A percentile compares a stretch with the other conserved stretches of the same genome.
Conservation (phyloP, 2,329 filamentous ascomycete species). For the Talaromyces piceae region DNA sequence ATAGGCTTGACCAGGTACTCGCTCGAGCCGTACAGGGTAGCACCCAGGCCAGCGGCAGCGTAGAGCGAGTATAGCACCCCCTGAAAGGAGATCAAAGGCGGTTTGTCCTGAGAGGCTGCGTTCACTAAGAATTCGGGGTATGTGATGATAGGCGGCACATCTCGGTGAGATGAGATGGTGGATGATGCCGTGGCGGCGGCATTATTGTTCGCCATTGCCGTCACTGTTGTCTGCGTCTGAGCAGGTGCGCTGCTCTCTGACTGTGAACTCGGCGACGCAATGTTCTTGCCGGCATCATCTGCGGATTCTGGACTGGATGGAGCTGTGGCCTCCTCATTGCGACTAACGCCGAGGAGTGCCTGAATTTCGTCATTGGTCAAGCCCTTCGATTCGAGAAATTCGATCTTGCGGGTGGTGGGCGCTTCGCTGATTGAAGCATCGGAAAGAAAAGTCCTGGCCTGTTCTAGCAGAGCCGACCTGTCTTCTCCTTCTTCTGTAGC, state of each 20-base stretch:
- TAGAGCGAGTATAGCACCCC: constrained; percentile 52
- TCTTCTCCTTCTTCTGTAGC: too few relatives aligned
- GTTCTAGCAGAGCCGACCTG: constrained; percentile 46
- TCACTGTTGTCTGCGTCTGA: constrained; percentile 35
- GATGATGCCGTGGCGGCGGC: constrained; percentile 8
- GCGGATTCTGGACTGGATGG: constrained; percentile 11
- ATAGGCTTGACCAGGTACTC: constrained; percentile 55
- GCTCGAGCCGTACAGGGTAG: constrained; percentile 51
- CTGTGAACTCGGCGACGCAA: neutral
- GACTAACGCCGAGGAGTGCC: constrained; percentile 48
- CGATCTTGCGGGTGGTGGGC: constrained; percentile 62
- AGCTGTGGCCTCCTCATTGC: constrained; percentile 21
- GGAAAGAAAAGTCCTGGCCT: constrained; percentile 68
- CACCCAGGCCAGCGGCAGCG: constrained; percentile 47
- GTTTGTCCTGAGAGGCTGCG: constrained; percentile 41
- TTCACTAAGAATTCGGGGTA: constrained; percentile 57
- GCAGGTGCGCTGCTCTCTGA: constrained; percentile 12
- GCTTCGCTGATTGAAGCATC: constrained; percentile 65
- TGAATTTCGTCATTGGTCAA: constrained; percentile 61
- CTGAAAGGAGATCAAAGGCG: constrained; percentile 52
- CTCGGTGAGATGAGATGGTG: constrained; percentile 23
- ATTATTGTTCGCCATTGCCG: constrained; percentile 41
- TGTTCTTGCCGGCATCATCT: neutral
- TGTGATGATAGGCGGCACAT: constrained; percentile 56
- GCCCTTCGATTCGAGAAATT: constrained; percentile 72